Base-by-base conservation (phyloP, 495 filamentous ascomycete species). In the Podospora pseudopauciseta region DNA sequence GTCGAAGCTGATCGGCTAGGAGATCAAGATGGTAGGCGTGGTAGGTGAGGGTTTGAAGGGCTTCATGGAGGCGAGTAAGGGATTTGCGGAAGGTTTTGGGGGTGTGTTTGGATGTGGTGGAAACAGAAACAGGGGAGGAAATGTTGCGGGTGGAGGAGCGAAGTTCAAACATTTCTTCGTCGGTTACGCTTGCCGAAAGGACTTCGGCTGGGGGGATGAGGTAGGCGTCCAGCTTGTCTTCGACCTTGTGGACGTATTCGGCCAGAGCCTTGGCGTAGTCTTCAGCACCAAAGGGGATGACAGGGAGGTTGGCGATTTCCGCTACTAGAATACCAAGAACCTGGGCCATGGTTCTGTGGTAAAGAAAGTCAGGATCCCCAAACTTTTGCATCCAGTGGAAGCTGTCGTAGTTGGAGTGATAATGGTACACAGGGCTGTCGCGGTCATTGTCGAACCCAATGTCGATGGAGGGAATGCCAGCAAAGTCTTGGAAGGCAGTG, bases 341-440 rank as follows among this genome's bases (percentile, higher is more conserved):
- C 73, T 96, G 88, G 4, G 92, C 91, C 71, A 97, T 86, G 9
- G 88, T 79, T 66, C 84, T 86, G 80, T 98, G 95, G 73, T 96
- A 94, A 16, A 82, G 77, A 74, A 97, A 97, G 23, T 86, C 89
- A 0, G 93, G 91, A 77, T 99, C 95, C 9, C 90, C 91, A 75
- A 86, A 92, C 34, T 85, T 86, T 20, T 85, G 78, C 90, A 97
- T 94, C 92, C 93, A 97, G 71, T 94, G 85, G 73, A 88, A 94
- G 68, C 87, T 92, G 78, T 98, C 96, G 80, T 96, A 97, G 82
- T 96, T 98, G 77, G 90, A 93, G 78, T 96, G 91, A 71, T 93
- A 93, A 18, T 95, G 94, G 77, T 88, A 96, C 19, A 87, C 80
- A 7, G 80, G 70, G 49, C 73, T 73, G 5, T 64, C 72, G 23